Base-by-base conservation (phyloP, 345 rosid species). In the Populus ilicifolia region DNA sequence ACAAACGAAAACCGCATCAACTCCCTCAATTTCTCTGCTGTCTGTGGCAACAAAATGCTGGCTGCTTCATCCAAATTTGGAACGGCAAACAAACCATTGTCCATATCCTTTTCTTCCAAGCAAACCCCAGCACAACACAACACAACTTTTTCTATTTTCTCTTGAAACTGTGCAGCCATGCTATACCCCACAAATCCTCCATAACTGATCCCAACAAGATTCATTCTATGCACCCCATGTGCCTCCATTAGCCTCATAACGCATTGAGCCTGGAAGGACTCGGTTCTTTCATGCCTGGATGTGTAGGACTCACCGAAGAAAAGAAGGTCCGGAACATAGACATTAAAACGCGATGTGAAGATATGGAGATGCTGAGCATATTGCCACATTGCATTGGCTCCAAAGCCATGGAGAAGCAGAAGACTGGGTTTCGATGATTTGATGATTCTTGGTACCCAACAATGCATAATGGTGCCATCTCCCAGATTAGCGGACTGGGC, bases 331-430 rank as follows among this genome's bases (percentile, higher is more conserved):
- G 94, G 97, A 0, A 93, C 94, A 67, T 88, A 90, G 35, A 91
- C 91, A 79, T 93, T 91, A 88, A 87, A 93, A 13, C 82, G 70
- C 5, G 87, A 36, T 0, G 89, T 87, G 87, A 93, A 88, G 46
- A 86, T 84, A 14, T 85, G 86, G 71, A 93, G 87, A 43, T 84
- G 87, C 23, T 88, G 89, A 0, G 85, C 86, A 68, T 87, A 91
- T 78, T 93, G 97, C 97, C 97, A 91, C 92, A 89, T 87, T 0
- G 98, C 97, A 44, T 91, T 90, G 10, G 98, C 94, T 0, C 98
- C 93, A 18, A 93, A 89, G 1, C 97, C 93, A 14, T 91, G 97
- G 75, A 93, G 75, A 35, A 93, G 91, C 17, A 91, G 73, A 17
- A 91, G 94, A 29, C 85, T 83, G 1, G 94, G 97, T 76, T 78